phyloP scores from a whole-genome alignment of 257 asterid species.

The Solanum stenotomum region DNA sequence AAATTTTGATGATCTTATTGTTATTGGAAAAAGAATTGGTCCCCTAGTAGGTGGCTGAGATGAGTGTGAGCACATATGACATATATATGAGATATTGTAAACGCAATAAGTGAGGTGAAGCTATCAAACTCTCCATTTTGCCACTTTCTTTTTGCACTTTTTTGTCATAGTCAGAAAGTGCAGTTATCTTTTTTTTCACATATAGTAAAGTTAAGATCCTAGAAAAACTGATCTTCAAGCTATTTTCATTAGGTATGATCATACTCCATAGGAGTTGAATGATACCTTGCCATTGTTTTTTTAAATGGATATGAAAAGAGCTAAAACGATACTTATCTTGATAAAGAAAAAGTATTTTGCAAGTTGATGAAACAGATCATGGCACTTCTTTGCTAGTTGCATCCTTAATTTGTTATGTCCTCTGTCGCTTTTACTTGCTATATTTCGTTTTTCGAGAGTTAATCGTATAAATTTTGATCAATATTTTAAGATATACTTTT shows the following conservation, averaged over 20 bases:
- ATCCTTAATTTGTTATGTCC: background rate
- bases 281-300: background rate
- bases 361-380: background rate
- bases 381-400: background rate
- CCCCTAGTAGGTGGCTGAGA: background rate
- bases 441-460: no score
- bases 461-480: no score
- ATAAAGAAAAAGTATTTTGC: background rate
- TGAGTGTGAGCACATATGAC: background rate
- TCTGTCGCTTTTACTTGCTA: no score
- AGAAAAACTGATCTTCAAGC: background rate
- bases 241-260: background rate
- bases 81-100: background rate
- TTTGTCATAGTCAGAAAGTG: background rate
- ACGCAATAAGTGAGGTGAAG: background rate
- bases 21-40: background rate
- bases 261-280: background rate
- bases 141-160: background rate
- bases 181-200: background rate
- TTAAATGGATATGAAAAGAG: background rate
- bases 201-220: background rate
- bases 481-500: no score
- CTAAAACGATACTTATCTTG: background rate
- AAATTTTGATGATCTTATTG: background rate
- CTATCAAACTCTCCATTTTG: background rate